A percentile compares a stretch with the other conserved stretches of the same genome.
These are phyloP conservation scores for Mycena polygramma DNA, from an alignment of 768 basidiomycete species.

Conservation along the genomic window DNA sequence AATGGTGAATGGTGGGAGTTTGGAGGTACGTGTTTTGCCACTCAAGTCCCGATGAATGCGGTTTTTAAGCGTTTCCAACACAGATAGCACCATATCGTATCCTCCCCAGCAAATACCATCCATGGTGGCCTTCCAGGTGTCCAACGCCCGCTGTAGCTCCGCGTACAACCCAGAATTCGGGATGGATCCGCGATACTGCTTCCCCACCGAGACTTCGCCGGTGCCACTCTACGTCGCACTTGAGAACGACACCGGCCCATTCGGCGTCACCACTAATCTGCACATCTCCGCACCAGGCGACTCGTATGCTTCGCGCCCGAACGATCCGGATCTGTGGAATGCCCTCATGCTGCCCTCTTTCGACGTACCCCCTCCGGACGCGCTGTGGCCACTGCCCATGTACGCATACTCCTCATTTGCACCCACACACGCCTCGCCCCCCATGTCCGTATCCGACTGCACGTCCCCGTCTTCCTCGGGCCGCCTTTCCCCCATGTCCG, in stretches of 20 bases:
- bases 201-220: neutral
- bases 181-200: neutral
- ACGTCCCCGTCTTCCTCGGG: neutral
- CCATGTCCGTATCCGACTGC: neutral
- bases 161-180: neutral
- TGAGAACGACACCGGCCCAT: neutral
- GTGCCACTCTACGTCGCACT: neutral
- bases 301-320: neutral
- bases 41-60: too few species aligned
- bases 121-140: neutral
- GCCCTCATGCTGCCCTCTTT: neutral
- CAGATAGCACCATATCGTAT: neutral
- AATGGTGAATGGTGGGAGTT: constrained; percentile 10
- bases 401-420: neutral
- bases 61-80: neutral
- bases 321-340: constrained; percentile 2
- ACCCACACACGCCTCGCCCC: neutral
- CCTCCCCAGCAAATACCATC: neutral
- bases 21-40: neutral
- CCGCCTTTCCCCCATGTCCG: constrained; percentile 6
- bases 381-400: neutral
- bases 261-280: neutral
- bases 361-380: neutral
- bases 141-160: neutral
- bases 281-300: neutral